These are phyloP conservation scores for Lichtheimia ornata DNA, from an alignment of 371 early-diverging fungal genomes.

Conservation along the genomic window DNA sequence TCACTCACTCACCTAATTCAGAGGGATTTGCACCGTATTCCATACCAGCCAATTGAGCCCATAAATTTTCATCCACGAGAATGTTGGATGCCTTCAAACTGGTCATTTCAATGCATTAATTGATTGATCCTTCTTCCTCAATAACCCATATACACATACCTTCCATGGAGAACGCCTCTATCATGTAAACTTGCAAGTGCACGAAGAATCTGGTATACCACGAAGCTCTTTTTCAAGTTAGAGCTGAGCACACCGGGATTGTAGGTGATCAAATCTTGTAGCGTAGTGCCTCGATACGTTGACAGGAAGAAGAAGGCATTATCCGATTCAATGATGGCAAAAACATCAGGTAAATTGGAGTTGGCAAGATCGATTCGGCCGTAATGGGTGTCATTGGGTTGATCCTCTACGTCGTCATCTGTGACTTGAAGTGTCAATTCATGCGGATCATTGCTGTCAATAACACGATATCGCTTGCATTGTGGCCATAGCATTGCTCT, in stretches of 20 bases:
- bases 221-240: conserved; percentile 61
- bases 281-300: conserved; percentile 58
- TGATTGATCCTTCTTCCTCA: background rate
- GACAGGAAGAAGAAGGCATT: conserved; percentile 58
- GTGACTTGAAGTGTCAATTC: conserved; percentile 16
- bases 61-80: conserved; percentile 67
- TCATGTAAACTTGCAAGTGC: conserved; percentile 56
- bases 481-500: conserved; percentile 44
- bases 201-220: conserved; percentile 60
- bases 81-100: conserved; percentile 60
- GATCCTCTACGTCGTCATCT: conserved; percentile 3
- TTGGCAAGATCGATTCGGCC: conserved; percentile 25
- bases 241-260: conserved; percentile 66
- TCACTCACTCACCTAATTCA: conserved; percentile 26
- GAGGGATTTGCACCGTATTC: conserved; percentile 27
- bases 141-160: conserved; percentile 14
- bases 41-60: conserved; percentile 62
- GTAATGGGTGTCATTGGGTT: background rate
- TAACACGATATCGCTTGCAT: conserved; percentile 34
- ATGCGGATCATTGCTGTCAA: conserved; percentile 13
- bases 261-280: conserved; percentile 64
- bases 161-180: conserved; percentile 61
- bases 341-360: conserved; percentile 59
- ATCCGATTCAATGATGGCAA: conserved; percentile 61
- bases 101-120: background rate